These are phyloP conservation scores for Kluyveromyces sp. DNA, from an alignment of 1,139 yeast genomes.

Conservation along the genomic window DNA sequence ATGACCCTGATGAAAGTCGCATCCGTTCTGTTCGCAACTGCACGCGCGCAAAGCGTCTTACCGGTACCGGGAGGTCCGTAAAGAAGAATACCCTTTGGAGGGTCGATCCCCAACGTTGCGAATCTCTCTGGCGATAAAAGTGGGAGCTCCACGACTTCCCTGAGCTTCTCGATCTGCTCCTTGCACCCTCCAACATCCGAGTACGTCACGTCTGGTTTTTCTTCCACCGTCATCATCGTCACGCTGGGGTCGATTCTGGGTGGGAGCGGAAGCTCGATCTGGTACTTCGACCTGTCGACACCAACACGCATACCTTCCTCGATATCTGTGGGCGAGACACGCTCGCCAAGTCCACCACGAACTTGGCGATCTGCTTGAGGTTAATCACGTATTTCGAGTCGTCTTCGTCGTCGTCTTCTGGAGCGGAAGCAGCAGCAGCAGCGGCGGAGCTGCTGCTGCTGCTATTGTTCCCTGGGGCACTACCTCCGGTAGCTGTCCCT, in stretches of 20 bases:
- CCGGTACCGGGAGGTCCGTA: constrained; percentile 99
- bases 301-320: constrained; percentile 99
- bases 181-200: constrained; percentile 97
- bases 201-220: constrained; percentile 87
- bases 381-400: constrained; percentile 91
- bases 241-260: constrained; percentile 97
- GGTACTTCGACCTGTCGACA: constrained; percentile 94
- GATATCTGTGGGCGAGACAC: constrained; percentile 96
- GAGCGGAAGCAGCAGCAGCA: constrained; percentile 22
- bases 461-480: constrained; percentile 8
- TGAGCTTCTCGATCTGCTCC: constrained; percentile 91
- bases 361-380: constrained; percentile 95
- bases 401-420: constrained; percentile 53
- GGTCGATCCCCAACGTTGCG: constrained; percentile 93
- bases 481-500: constrained; percentile 19
- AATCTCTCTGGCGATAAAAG: constrained; percentile 91
- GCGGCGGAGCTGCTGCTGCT: constrained; percentile 18
- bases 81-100: constrained; percentile 91
- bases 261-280: constrained; percentile 92
- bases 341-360: constrained; percentile 91
- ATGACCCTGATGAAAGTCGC: constrained; percentile 96
- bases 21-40: constrained; percentile 97
- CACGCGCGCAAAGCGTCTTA: constrained; percentile 94
- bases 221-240: constrained; percentile 99
- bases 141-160: constrained; percentile 97